Conservation (phyloP, 1,284 basidiomycete species). For the Apiotrichum porosum region DNA sequence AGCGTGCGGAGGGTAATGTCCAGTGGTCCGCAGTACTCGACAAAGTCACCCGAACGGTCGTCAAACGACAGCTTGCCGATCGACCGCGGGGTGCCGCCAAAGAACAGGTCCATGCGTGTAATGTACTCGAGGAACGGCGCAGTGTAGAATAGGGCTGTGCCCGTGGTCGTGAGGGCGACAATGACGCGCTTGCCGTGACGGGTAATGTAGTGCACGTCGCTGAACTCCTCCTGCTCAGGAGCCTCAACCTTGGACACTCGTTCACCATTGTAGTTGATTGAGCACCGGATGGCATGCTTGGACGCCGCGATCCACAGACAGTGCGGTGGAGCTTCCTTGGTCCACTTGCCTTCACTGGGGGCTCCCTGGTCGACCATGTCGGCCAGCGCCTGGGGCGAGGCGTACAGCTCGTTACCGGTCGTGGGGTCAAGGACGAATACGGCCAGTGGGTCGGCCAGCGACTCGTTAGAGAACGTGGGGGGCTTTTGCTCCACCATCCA, state of each 20-base stretch:
- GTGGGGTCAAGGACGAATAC: conserved; percentile 62
- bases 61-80: conserved; percentile 44
- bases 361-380: conserved; percentile 16
- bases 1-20: conserved; percentile 48
- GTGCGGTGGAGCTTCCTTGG: conserved; percentile 36
- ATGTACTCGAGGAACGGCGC: conserved; percentile 55
- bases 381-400: conserved; percentile 18
- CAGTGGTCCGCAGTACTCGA: conserved; percentile 42
- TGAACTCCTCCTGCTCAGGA: conserved; percentile 52
- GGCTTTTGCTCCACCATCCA: conserved; percentile 58
- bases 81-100: conserved; percentile 26
- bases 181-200: conserved; percentile 58
- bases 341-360: conserved; percentile 15
- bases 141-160: conserved; percentile 60
- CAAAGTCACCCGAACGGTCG: conserved; percentile 47
- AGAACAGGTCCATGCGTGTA: conserved; percentile 39
- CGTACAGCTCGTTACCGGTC: conserved; percentile 53
- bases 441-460: conserved; percentile 55
- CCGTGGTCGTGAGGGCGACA: conserved; percentile 59
- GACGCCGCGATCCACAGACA: conserved; percentile 52
- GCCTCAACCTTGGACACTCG: conserved; percentile 53
- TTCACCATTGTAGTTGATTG: conserved; percentile 49
- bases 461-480: conserved; percentile 46
- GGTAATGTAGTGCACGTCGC: conserved; percentile 56
- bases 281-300: conserved; percentile 40